Percentiles rank a stretch among this genome's conserved stretches.
phyloP scores from a whole-genome alignment of 2,329 filamentous ascomycete species.

The Madurella fahalii region DNA sequence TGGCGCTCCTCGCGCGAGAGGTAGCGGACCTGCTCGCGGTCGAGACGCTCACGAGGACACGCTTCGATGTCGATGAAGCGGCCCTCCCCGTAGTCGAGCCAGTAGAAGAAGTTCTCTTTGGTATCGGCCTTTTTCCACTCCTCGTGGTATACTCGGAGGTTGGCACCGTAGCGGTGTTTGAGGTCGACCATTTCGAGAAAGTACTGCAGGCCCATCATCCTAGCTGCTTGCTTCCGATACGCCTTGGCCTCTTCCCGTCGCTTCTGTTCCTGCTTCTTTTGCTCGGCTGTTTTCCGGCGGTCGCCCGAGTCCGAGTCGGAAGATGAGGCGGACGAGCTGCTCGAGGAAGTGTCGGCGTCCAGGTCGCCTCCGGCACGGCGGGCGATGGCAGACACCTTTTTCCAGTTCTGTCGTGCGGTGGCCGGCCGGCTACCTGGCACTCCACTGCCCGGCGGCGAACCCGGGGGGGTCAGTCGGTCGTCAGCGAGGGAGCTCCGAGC shows the following conservation, averaged over 20 bases:
- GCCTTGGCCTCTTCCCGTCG: conserved; percentile 47
- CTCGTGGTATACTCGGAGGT: conserved; percentile 74
- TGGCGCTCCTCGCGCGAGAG: conserved; percentile 76
- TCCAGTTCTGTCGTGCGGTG: conserved; percentile 67
- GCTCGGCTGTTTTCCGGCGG: conserved; percentile 30
- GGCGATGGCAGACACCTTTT: conserved; percentile 66
- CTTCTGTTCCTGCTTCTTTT: conserved; percentile 37
- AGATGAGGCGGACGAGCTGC: conserved; percentile 33
- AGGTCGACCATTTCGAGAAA: conserved; percentile 81
- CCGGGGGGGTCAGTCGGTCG: neutral
- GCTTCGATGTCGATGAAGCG: conserved; percentile 63
- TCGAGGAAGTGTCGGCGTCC: conserved; percentile 32
- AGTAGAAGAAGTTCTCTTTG: conserved; percentile 88
- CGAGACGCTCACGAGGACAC: conserved; percentile 70
- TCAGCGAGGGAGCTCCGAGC: conserved; percentile 22
- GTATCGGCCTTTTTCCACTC: conserved; percentile 77
- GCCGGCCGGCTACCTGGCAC: conserved; percentile 1
- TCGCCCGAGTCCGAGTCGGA: conserved; percentile 26
- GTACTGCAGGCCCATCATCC: conserved; percentile 80
- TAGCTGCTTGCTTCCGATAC: conserved; percentile 61
- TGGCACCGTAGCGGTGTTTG: conserved; percentile 84
- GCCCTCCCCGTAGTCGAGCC: conserved; percentile 81
- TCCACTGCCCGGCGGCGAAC: conserved; percentile 3
- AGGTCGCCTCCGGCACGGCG: conserved; percentile 69
- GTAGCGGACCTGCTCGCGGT: conserved; percentile 78